A percentile compares a stretch with the other conserved stretches of the same genome.
phyloP scores from a whole-genome alignment of 192 early-diverging fungal species.

The Umbelopsis vinacea region DNA sequence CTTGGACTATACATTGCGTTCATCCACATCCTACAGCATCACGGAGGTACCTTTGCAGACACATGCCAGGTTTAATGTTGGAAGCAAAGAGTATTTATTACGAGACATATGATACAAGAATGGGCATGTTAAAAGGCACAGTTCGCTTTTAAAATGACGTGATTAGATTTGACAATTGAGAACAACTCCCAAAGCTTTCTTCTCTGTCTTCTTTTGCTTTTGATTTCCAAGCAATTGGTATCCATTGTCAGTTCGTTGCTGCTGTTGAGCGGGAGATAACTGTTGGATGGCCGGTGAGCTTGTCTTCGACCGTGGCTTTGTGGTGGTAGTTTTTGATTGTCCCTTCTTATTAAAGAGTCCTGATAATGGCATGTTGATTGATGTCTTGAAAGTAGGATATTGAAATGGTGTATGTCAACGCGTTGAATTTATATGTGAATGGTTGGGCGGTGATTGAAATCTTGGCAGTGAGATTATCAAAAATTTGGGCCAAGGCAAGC shows the following conservation, averaged over 20 bases:
- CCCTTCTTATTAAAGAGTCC: background rate
- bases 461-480: background rate
- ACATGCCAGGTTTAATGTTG: too few relatives aligned
- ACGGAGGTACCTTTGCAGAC: too few relatives aligned
- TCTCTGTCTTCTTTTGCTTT: too few relatives aligned
- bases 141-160: too few relatives aligned
- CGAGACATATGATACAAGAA: too few relatives aligned
- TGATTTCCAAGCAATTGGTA: background rate
- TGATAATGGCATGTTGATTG: conserved; percentile 1
- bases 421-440: background rate
- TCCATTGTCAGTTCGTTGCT: background rate
- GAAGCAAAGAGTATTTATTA: too few relatives aligned
- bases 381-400: background rate
- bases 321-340: background rate
- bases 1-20: too few relatives aligned
- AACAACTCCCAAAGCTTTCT: background rate
- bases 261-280: background rate
- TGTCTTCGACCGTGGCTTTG: background rate
- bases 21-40: too few relatives aligned
- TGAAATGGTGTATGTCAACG: background rate
- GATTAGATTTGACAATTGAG: conserved; percentile 10
- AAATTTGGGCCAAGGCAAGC: background rate
- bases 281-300: background rate
- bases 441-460: background rate
- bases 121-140: too few relatives aligned